These are phyloP conservation scores for Komagataella ulmi DNA, from an alignment of 805 yeast genomes.

Conservation along the genomic window DNA sequence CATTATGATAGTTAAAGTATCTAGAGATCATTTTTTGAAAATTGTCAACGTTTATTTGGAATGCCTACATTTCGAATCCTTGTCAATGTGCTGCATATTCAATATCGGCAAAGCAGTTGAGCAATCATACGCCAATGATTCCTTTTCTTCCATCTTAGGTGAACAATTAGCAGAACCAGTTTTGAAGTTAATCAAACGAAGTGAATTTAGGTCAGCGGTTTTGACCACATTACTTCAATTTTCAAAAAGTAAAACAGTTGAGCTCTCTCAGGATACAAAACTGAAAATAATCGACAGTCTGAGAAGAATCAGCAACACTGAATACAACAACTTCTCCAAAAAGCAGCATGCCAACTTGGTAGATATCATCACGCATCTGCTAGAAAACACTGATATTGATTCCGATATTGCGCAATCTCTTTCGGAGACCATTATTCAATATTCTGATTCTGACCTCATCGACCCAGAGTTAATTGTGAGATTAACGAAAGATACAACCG, in stretches of 20 bases:
- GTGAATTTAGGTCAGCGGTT: not conserved
- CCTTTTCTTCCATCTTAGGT: not conserved
- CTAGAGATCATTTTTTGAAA: not conserved
- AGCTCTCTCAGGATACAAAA: not conserved
- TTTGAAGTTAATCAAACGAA: not conserved
- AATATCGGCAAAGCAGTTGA: not conserved
- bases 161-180: not conserved
- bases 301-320: not conserved
- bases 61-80: not conserved
- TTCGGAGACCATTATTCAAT: not conserved
- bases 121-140: not conserved
- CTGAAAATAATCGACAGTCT: not conserved
- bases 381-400: not conserved
- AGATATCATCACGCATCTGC: not conserved
- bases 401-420: not conserved
- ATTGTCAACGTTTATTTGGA: not conserved
- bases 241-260: not conserved
- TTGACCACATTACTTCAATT: not conserved
- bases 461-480: not conserved
- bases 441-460: not conserved
- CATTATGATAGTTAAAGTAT: not conserved
- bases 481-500: not conserved
- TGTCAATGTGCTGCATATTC: not conserved
- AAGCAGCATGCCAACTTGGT: not conserved
- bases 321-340: not conserved